These are phyloP conservation scores for Ceratocystis cubensis DNA, from an alignment of 2,329 filamentous ascomycete species.

Conservation along the genomic window DNA sequence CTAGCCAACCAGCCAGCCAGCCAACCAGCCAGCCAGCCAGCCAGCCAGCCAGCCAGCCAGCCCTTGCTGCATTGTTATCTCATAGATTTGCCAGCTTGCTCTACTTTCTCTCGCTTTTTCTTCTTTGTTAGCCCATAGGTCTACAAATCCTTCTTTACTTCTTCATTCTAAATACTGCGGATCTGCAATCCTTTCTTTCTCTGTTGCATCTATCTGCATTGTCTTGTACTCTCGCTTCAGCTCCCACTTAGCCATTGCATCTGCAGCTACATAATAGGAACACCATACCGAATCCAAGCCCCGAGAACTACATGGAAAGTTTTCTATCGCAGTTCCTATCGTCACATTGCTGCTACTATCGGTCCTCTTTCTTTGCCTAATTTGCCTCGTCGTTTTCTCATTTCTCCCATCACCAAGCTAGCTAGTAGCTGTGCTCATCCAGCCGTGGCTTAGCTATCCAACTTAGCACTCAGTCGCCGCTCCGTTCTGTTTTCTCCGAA, in stretches of 20 bases:
- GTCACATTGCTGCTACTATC: background rate
- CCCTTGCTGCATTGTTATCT: background rate
- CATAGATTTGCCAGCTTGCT: background rate
- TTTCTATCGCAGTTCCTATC: too few species aligned
- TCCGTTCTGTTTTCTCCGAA: background rate
- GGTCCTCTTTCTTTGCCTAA: background rate
- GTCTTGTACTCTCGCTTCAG: conserved; percentile 16
- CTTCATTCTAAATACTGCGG: background rate
- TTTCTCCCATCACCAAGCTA: background rate
- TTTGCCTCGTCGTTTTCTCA: background rate
- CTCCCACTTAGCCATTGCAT: conserved; percentile 14
- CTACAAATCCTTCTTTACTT: background rate
- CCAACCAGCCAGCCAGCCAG: background rate
- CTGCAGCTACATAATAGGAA: background rate
- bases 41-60: background rate
- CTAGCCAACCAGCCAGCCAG: background rate
- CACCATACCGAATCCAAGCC: background rate
- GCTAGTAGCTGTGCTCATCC: background rate
- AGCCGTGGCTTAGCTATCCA: background rate
- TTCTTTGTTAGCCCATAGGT: background rate
- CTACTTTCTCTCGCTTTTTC: background rate
- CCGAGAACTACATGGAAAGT: too few species aligned
- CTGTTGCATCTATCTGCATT: conserved; percentile 6
- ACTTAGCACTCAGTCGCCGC: background rate
- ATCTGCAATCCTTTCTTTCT: background rate